Conservation (phyloP, 495 filamentous ascomycete genomes). For the Penicillium daleae region DNA sequence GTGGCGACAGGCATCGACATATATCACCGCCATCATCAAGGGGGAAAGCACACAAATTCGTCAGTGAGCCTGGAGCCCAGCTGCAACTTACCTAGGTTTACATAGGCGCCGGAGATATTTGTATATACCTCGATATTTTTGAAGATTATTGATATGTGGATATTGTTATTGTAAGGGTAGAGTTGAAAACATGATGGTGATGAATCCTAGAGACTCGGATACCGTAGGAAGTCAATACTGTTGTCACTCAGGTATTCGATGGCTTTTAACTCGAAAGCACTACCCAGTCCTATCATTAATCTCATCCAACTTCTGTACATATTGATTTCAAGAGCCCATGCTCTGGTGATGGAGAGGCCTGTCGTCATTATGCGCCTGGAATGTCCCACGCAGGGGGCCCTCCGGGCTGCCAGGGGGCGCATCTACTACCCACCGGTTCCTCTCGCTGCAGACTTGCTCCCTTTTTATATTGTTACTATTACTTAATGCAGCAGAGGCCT, state of each 20-base stretch:
- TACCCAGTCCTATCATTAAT: background rate
- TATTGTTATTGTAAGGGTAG: too few species aligned
- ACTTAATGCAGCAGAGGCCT: background rate
- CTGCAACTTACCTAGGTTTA: too few species aligned
- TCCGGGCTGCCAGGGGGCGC: background rate
- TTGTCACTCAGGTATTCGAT: background rate
- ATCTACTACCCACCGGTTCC: background rate
- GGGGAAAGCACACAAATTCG: too few species aligned
- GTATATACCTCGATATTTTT: too few species aligned
- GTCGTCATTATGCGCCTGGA: constrained; percentile 6
- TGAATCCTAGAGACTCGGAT: background rate
- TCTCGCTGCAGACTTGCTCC: background rate
- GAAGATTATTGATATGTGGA: too few species aligned
- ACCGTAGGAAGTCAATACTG: background rate
- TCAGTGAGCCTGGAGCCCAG: too few species aligned
- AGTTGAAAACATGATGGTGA: background rate
- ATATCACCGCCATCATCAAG: too few species aligned
- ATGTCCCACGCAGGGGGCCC: constrained; percentile 14
- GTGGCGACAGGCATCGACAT: background rate
- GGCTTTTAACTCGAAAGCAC: background rate
- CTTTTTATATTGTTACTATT: background rate
- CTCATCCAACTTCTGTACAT: background rate
- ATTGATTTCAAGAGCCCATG: background rate
- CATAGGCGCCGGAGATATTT: too few species aligned
- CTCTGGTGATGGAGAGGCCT: background rate